A percentile compares a stretch with the other conserved stretches of the same genome.
phyloP scores from a whole-genome alignment of 2,329 filamentous ascomycete genomes.

The Phaeosphaeriaceae sp. region DNA sequence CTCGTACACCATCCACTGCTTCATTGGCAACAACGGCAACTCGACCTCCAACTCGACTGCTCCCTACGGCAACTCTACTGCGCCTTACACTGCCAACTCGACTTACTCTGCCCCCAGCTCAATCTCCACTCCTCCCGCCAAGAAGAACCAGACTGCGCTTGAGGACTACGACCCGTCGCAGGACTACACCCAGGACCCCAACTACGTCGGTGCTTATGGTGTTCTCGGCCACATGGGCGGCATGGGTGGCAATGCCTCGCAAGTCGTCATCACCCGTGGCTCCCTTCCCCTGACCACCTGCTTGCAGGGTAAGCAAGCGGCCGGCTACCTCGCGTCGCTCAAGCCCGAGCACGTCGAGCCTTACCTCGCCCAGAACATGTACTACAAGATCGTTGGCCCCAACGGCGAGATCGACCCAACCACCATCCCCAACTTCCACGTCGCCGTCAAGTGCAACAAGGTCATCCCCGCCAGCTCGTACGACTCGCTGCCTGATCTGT shows the following conservation, averaged over 20 bases:
- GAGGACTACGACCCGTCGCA: constrained; percentile 34
- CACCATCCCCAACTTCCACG: constrained; percentile 41
- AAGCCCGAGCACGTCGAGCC: constrained; percentile 40
- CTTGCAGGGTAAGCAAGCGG: constrained; percentile 41
- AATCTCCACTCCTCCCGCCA: constrained; percentile 24
- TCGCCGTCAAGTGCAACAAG: constrained; percentile 39
- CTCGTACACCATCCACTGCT: constrained; percentile 47
- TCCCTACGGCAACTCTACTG: constrained; percentile 25
- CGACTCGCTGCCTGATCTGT: constrained; percentile 38
- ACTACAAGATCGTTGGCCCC: constrained; percentile 44
- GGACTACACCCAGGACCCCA: constrained; percentile 37
- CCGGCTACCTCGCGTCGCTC: constrained; percentile 40
- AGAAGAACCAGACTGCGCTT: constrained; percentile 25
- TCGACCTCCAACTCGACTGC: constrained; percentile 32
- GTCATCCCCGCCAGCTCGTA: constrained; percentile 32
- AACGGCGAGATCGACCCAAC: constrained; percentile 39
- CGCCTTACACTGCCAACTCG: constrained; percentile 3
- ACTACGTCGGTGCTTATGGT: constrained; percentile 44
- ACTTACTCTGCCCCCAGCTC: constrained; percentile 14
- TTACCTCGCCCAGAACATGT: constrained; percentile 44
- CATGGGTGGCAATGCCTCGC: constrained; percentile 24
- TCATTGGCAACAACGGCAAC: constrained; percentile 40
- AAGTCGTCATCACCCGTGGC: constrained; percentile 39
- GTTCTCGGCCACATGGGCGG: constrained; percentile 34
- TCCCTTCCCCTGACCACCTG: constrained; percentile 42